Base-by-base conservation (phyloP, 768 basidiomycete genomes). In the Heimioporus sp. region DNA sequence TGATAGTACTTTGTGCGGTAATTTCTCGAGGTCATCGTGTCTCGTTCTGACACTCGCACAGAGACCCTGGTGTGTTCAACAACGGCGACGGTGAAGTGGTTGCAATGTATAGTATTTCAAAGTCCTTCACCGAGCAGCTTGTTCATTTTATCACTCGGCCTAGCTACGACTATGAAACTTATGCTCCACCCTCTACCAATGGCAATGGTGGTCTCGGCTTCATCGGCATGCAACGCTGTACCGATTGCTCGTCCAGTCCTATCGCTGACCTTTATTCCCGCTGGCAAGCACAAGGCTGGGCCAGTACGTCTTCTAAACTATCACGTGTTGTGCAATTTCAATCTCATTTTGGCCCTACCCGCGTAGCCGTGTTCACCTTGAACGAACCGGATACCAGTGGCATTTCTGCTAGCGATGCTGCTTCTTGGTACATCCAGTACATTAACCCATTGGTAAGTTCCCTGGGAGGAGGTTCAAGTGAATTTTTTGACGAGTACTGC, bases 161-260 rank as follows among this genome's bases (percentile, higher is more conserved):
- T 30, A 45, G 40, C 10, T 10, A 74, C 46, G 72, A 73, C 53
- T 73, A 64, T 37, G 72, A 74, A 49, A 74, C 73, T 11, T 68
- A 63, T 39, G 34, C 55, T 10, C 72, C 72, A 5, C 56, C 64
- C 7, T 72, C 72, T 28, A 63, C 63, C 12, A 72, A 71, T 43
- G 72, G 72, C 3, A 59, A 57, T 5, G 72, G 72, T 4, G 72
- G 73, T 11, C 68, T 73, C 11, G 63, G 62, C 9, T 73, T 74
- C 24, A 28, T 28, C 5, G 24, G 24, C 5, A 28, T 28, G 24
- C 24, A 28, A 28, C 24, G 24, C 24, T 73, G 71, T 48, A 43
- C 60, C 5, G 72, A 74, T 44, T 73, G 72, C n/a, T 48, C 17
- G 46, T 73, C 72, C 5, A 73, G 72, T 24, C 72, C 72, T 4